These are phyloP conservation scores for Malassezia restricta DNA, from an alignment of 1,284 basidiomycete genomes.

Conservation along the genomic window DNA sequence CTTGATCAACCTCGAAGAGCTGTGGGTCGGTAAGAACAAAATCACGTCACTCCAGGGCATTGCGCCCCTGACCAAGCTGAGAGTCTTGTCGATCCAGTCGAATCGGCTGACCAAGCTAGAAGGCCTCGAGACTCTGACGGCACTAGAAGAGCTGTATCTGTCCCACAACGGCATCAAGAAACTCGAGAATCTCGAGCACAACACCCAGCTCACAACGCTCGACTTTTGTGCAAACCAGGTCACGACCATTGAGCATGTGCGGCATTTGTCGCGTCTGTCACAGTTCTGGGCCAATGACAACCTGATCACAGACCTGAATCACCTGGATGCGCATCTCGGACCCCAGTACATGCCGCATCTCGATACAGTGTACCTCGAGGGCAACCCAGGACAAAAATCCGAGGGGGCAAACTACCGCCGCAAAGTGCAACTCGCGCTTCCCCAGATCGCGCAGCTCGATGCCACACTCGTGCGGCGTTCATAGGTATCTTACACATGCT, in stretches of 20 bases:
- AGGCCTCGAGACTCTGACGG: constrained; percentile 51
- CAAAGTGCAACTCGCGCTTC: constrained; percentile 75
- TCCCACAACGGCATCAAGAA: constrained; percentile 79
- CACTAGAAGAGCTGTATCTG: constrained; percentile 78
- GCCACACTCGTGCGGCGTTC: constrained; percentile 60
- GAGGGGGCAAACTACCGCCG: constrained; percentile 72
- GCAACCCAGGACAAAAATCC: constrained; percentile 73
- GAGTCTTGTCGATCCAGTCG: constrained; percentile 62
- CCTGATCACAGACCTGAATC: constrained; percentile 59
- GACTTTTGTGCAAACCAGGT: constrained; percentile 82
- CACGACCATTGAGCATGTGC: constrained; percentile 63
- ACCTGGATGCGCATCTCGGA: constrained; percentile 63
- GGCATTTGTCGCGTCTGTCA: constrained; percentile 63
- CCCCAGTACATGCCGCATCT: constrained; percentile 54
- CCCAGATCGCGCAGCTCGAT: constrained; percentile 84
- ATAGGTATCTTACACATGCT: neutral
- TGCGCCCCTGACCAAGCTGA: constrained; percentile 16
- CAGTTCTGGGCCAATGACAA: constrained; percentile 96
- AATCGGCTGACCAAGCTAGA: constrained; percentile 85
- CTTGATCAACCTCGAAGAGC: constrained; percentile 69
- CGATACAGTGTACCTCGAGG: constrained; percentile 84
- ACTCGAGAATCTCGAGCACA: constrained; percentile 66
- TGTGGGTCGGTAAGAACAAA: constrained; percentile 76
- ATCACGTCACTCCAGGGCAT: constrained; percentile 28
- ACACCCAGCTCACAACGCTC: constrained; percentile 60